Evolutionary conservation across 768 basidiomycete species (phyloP), one percentile per base, ranked within the genome.

Genomic region (Lactarius hatsudake): DNA sequence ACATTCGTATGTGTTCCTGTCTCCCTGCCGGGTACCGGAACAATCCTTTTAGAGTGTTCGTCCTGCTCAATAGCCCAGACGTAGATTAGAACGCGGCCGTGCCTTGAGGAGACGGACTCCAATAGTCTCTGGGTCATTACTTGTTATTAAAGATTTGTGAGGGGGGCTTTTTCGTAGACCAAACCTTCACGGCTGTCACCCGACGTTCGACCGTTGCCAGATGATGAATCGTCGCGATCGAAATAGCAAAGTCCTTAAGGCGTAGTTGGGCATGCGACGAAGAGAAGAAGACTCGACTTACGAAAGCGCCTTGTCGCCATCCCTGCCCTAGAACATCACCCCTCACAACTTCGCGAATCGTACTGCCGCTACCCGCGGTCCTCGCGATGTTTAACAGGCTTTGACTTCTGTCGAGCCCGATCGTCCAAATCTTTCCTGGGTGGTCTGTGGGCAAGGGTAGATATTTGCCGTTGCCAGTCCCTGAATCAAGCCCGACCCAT

Each of bases 1-100:
- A 9, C 53, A 17, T 73, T 72, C 32, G 78, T 72, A 9, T 76
- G 73, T 9, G 71, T 71, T 36, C 20, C 42, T 34, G 26, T 17
- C 9, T 36, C 51, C 34, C 17, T 43, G 30, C 9, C 40, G 2
- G 81, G 78, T 62, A 70, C 68, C 6, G 81, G 78, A 40, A 96
- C 86, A 66, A 75, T 79, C 40, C 95, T 84, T 74, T 91, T 95
- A 2, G 94, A 95, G 8, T 87, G 77, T 34, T 85, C 84, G 65
- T 96, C 93, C 79, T 99, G 97, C 72, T 98, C 94, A 67, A 91
- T 84, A 1, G 96, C 95, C 97, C 97, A 99, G 40, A 98, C 97
- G 71, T 97, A 97, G 69, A 98, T 89, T 63, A 99, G 79, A 48
- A 94, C 78, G 12, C 93, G 87, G 10, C 94, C 93, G 69, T 91